phyloP scores from a whole-genome alignment of 306 rosid genomes.

The Cicer chorassanicum region DNA sequence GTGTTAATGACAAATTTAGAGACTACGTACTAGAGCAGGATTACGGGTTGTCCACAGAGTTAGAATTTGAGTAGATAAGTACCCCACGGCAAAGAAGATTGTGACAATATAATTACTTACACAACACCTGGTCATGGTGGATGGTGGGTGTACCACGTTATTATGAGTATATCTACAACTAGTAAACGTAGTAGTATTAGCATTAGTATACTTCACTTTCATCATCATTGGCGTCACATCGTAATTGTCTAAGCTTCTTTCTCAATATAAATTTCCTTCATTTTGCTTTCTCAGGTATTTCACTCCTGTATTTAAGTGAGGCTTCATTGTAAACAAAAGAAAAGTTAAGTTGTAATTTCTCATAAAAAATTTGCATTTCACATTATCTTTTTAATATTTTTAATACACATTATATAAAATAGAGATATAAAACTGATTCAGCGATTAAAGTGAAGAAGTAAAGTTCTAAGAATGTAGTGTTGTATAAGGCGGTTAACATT shows the following conservation, averaged over 20 bases:
- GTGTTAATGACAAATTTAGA: slow-evolving; percentile 16
- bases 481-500: too few relatives aligned
- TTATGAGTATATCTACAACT: slow-evolving; percentile 5
- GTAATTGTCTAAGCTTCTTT: neutral
- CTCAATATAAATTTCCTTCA: neutral
- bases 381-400: too few relatives aligned
- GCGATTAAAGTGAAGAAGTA: too few relatives aligned
- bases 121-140: neutral
- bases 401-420: too few relatives aligned
- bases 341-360: too few relatives aligned
- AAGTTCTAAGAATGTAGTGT: too few relatives aligned
- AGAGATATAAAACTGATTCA: too few relatives aligned
- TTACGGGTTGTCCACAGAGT: slow-evolving; percentile 7
- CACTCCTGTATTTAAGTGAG: too few relatives aligned
- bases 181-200: neutral
- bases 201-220: slow-evolving; percentile 1
- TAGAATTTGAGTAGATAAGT: slow-evolving; percentile 11
- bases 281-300: slow-evolving; percentile 21
- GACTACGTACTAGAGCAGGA: neutral
- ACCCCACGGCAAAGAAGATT: neutral
- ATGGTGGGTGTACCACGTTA: slow-evolving; percentile 4
- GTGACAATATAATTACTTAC: neutral
- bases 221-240: neutral
- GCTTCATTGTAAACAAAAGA: too few relatives aligned
- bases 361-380: too few relatives aligned